Base-by-base conservation (phyloP, 495 filamentous ascomycete genomes). In the Penicillium nucicola region DNA sequence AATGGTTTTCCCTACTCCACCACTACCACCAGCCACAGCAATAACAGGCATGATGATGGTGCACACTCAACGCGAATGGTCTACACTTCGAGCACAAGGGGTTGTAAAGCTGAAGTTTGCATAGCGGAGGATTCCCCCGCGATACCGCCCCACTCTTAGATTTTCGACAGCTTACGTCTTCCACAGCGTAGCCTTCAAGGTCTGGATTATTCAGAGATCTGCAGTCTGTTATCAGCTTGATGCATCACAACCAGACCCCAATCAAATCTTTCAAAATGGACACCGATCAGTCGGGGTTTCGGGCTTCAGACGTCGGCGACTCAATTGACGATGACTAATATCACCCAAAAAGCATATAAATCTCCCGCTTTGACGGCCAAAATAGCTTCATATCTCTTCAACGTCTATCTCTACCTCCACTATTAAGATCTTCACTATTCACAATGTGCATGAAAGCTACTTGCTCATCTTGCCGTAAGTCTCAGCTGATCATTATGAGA, bases 21-120 rank as follows among this genome's bases (percentile, higher is more conserved):
- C 77, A 22, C 75, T 77, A 7, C 80, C 79, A 18, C 80, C 80
- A 30, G 80, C 77, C 22, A 83, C 70, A 12, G 77, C 78, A 44
- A 83, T 61, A 9, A 71, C 56, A 3, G 64, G 48, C 79, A 80
- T 48, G 18, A 5, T 23, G 10, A 5, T 22, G 9, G 4, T 18
- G 25, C 25, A 28, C 25, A 8, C 10, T 9, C 7, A 28, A 28
- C 25, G n/a, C 14, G 12, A 33, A 14, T 33, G 2, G n/a, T 4
- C 5, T 13, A 11, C 4, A n/a, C 19, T 23, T 9, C 44, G 28
- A 25, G 42, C 37, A 20, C 19, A 30, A 37, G 33, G 33, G 34
- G 32, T 15, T 5, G 33, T 37, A 45, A 30, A 34, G 28, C 20
- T 23, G 42, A 50, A 31, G 18, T 34, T 34, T 52, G 42, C n/a